Percentiles rank a stretch among this genome's conserved stretches.
These are phyloP conservation scores for Penicillium parvum DNA, from an alignment of 495 filamentous ascomycete species.

Conservation along the genomic window DNA sequence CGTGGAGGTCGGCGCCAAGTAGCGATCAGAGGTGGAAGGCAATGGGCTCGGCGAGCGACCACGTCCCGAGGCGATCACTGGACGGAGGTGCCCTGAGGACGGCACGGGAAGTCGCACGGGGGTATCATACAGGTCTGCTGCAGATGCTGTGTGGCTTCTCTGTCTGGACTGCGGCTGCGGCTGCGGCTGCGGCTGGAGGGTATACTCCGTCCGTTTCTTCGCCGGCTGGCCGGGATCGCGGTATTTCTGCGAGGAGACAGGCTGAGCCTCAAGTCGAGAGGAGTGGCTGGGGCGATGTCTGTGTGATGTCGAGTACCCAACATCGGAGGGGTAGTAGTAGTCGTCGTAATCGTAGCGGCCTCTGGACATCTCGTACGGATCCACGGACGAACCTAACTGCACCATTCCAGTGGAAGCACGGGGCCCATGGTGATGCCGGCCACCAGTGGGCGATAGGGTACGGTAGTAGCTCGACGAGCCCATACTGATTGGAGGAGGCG, in stretches of 20 bases:
- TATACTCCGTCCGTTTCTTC: slow-evolving; percentile 42
- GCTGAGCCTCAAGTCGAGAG: slow-evolving; percentile 35
- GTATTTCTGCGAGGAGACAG: slow-evolving; percentile 32
- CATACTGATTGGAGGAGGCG: slow-evolving; percentile 7
- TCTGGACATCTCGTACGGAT: slow-evolving; percentile 29
- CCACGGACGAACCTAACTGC: slow-evolving; percentile 33
- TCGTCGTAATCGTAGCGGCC: slow-evolving; percentile 28
- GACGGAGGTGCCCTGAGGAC: slow-evolving; percentile 22
- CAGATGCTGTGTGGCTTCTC: slow-evolving; percentile 36
- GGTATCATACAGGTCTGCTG: slow-evolving; percentile 24
- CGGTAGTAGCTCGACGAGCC: slow-evolving; percentile 17
- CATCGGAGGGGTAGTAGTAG: slow-evolving; percentile 37
- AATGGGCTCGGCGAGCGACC: slow-evolving; percentile 31
- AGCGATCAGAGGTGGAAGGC: slow-evolving; percentile 23
- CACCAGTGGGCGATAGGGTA: slow-evolving; percentile 31
- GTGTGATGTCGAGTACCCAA: slow-evolving; percentile 28
- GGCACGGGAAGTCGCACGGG: slow-evolving; percentile 25
- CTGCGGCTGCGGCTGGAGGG: slow-evolving; percentile 34
- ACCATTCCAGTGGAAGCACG: slow-evolving; percentile 48
- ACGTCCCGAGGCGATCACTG: slow-evolving; percentile 26
- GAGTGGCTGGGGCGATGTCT: slow-evolving; percentile 23
- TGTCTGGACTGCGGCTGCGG: slow-evolving; percentile 31
- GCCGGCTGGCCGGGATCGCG: slow-evolving; percentile 29
- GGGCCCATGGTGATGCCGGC: slow-evolving; percentile 33
- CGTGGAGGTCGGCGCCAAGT: slow-evolving; percentile 27